These are phyloP conservation scores for Hyaloperonospora brassicae DNA, from an alignment of 352 stramenopile species.

Conservation along the genomic window DNA sequence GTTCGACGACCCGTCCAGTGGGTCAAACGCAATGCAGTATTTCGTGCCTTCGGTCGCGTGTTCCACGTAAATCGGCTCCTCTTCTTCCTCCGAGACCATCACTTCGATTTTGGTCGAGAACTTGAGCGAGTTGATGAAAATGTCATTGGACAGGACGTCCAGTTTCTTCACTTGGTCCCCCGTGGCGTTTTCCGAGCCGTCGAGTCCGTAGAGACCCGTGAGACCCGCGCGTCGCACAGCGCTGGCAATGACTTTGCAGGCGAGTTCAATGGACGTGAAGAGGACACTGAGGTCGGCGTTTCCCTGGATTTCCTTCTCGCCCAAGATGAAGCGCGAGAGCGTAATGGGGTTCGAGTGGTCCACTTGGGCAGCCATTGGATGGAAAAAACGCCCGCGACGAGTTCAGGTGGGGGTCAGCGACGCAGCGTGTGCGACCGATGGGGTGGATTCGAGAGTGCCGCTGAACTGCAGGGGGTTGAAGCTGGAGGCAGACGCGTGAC, in stretches of 20 bases:
- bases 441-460: conserved; percentile 22
- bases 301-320: conserved; percentile 87
- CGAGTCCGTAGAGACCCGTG: conserved; percentile 89
- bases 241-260: conserved; percentile 96
- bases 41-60: conserved; percentile 43
- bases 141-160: conserved; percentile 97
- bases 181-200: conserved; percentile 95
- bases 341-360: conserved; percentile 87
- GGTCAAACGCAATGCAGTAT: conserved; percentile 98
- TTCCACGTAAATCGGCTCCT: conserved; percentile 94
- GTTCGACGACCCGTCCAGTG: conserved; percentile 97
- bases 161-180: conserved; percentile 99
- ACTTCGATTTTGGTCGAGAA: conserved; percentile 96
- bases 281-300: conserved; percentile 92
- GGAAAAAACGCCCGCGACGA: conserved; percentile 3
- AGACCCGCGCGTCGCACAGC: conserved; percentile 93
- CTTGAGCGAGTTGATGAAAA: conserved; percentile 95
- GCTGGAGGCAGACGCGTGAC: conserved; percentile 18
- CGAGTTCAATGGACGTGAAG: conserved; percentile 93
- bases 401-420: neutral
- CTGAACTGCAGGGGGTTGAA: conserved; percentile 15
- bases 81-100: conserved; percentile 97
- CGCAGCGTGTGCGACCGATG: conserved; percentile 11
- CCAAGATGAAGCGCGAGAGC: conserved; percentile 91
- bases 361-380: conserved; percentile 29